Evolutionary conservation across 306 rosid genomes (phyloP), one percentile per base, ranked within the genome.

Genomic region (Lithocarpus polystachyus): DNA sequence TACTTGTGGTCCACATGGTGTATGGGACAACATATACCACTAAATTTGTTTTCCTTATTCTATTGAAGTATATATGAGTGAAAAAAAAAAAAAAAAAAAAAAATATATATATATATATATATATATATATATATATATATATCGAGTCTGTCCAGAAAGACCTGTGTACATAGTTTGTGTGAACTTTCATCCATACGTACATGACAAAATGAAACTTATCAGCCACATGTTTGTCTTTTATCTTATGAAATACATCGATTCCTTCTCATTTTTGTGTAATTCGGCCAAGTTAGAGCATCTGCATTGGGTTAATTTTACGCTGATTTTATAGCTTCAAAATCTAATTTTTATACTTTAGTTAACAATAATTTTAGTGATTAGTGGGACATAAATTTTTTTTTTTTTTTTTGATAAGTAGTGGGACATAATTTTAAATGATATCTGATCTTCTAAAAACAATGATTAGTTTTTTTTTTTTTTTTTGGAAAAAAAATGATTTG

Each of bases 1-100:
- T 75, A 54, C 74, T 69, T 86, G 67, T 83, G 78, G 84, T 83
- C 91, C 91, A 86, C 86, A 83, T 71, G 86, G 88, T 86, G 60
- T 54, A 45, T 70, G 78, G 78, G 76, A 75, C 48, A 82, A 88
- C 82, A 55, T 77, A 80, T 88, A 12, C 91, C 89, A 88, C 89
- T 79, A 86, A 35, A 26, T 86, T 86, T 86, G 81, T 79, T n/a
- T 59, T 60, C 59, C 51, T 60, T 48, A 75, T 76, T 28, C 51
- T 70, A 31, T 67, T 69, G 73, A 20, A 68, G 40, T 80, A 65
- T 24, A 31, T 60, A 70, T 60, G 75, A 35, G 12, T 40, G 11
- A 8, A 40, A 40, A 40, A 7, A 33, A 5, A 5, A 37, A 4
- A 12, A 35, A 75, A 37, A 67, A 17, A n/a, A n/a, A n/a, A n/a